phyloP scores from a whole-genome alignment of 2,329 filamentous ascomycete genomes.

The Penicillium sp. region DNA sequence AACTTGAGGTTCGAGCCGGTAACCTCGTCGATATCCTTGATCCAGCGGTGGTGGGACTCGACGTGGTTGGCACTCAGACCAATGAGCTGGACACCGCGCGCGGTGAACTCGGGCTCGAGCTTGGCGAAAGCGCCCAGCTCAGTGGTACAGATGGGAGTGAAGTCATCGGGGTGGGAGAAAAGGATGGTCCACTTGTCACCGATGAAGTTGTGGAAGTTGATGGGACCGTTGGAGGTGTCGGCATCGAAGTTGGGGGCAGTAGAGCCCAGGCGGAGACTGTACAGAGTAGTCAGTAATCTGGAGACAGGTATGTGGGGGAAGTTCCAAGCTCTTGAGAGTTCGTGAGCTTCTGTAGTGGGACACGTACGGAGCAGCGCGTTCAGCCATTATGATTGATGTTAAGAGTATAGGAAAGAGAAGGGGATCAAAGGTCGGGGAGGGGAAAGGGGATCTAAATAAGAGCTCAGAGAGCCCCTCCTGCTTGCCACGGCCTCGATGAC shows the following conservation, averaged over 20 bases:
- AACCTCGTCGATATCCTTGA: constrained; percentile 82
- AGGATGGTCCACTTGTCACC: constrained; percentile 68
- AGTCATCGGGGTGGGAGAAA: constrained; percentile 74
- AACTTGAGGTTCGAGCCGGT: constrained; percentile 68
- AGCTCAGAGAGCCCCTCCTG: constrained; percentile 19
- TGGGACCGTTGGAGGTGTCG: constrained; percentile 63
- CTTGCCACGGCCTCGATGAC: constrained; percentile 1
- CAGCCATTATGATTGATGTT: constrained; percentile 38
- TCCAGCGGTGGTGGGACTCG: constrained; percentile 81
- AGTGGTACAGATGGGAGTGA: constrained; percentile 93
- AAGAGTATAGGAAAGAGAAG: constrained; percentile 2
- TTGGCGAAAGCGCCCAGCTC: constrained; percentile 94
- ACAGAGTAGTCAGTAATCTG: constrained; percentile 10
- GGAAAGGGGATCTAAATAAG: constrained; percentile 6
- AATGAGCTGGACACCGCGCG: constrained; percentile 86
- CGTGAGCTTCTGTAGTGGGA: background rate
- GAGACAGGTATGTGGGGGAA: background rate
- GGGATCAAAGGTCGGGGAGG: constrained; percentile 1
- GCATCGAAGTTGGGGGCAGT: constrained; percentile 68
- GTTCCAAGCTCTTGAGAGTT: background rate
- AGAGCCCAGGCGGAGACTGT: constrained; percentile 62
- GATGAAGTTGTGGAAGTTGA: constrained; percentile 71
- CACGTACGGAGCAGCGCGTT: constrained; percentile 45
- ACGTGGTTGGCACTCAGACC: constrained; percentile 83
- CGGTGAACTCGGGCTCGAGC: constrained; percentile 83